Base-by-base conservation (phyloP, 78 protist genomes). In the slime mould (Dictyostelium discoideum) region DNA sequence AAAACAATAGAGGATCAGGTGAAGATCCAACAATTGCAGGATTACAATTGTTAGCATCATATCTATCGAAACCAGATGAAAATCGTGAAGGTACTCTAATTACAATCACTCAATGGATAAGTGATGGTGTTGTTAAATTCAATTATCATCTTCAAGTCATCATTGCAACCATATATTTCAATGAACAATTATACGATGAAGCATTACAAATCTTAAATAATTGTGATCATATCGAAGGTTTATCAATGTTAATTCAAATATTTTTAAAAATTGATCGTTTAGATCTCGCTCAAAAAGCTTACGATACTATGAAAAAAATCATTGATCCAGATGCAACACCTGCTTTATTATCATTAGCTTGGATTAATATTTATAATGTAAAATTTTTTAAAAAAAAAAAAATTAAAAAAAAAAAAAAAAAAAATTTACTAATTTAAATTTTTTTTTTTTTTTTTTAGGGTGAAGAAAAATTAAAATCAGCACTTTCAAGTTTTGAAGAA, bases 241-340 rank as follows among this genome's bases (percentile, higher is more conserved):
- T 81, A 22, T 57, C 96, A 86, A 72, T 93, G n/a, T 79, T 85
- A 37, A 76, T 87, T 79, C 96, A 93, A 57, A 78, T 74, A n/a
- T 93, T 85, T 87, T 85, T 93, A 57, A 84, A 87, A 78, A 93
- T 93, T 14, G 92, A 93, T 83, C 79, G 96, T 85, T 81, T 93
- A 44, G 96, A 93, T 79, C 84, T 93, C 46, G 96, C 96, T 40
- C 72, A 81, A 37, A 93, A 93, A 22, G 92, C 72, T 22, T 80
- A 86, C 72, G n/a, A 57, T 16, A 67, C 54, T 24, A 93, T 93
- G 96, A 87, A 85, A 74, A 26, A 37, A 65, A n/a, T 24, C n/a
- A 40, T 87, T 32, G 96, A 93, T 44, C 63, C 84, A 18, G 96
- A 85, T 76, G 93, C 92, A n/a, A 85, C 96, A 11, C 92, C 92